phyloP scores from a whole-genome alignment of 2,329 filamentous ascomycete species.

The Rasamsonia emersonii region DNA sequence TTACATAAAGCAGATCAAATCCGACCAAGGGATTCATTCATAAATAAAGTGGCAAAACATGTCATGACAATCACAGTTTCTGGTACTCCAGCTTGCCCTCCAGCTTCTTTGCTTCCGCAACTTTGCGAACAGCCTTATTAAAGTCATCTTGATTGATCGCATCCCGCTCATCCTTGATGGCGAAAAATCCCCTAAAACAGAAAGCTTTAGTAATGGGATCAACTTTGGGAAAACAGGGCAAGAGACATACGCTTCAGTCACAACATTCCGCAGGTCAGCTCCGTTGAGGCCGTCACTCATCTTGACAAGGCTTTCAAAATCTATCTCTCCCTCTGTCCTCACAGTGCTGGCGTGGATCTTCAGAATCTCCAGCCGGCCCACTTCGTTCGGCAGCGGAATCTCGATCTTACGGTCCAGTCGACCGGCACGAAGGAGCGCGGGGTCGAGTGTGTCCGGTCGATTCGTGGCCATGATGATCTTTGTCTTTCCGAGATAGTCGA shows the following conservation, averaged over 20 bases:
- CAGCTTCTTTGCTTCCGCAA: slow-evolving; percentile 94
- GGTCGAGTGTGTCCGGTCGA: slow-evolving; percentile 89
- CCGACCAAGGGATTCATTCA: neutral
- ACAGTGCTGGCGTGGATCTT: slow-evolving; percentile 93
- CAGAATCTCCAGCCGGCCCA: slow-evolving; percentile 88
- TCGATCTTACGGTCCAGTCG: slow-evolving; percentile 82
- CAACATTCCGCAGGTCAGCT: slow-evolving; percentile 92
- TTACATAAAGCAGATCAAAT: slow-evolving; percentile 11
- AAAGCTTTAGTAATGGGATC: slow-evolving; percentile 13
- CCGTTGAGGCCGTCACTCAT: slow-evolving; percentile 99
- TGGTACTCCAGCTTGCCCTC: slow-evolving; percentile 98
- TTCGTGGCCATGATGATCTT: slow-evolving; percentile 99
- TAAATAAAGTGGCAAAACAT: too few relatives aligned
- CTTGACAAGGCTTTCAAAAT: slow-evolving; percentile 98
- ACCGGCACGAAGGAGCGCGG: slow-evolving; percentile 78
- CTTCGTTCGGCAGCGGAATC: slow-evolving; percentile 93
- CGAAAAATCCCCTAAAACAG: slow-evolving; percentile 68
- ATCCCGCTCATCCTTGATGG: slow-evolving; percentile 96
- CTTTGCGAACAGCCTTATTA: slow-evolving; percentile 97
- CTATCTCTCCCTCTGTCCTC: slow-evolving; percentile 84
- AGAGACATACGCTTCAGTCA: slow-evolving; percentile 84
- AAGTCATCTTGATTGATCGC: slow-evolving; percentile 97
- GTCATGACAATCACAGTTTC: slow-evolving; percentile 87
- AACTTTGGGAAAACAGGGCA: slow-evolving; percentile 2
- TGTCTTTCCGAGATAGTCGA: slow-evolving; percentile 98